Evolutionary conservation across 768 basidiomycete genomes (phyloP).

Genomic region (Tulasnella sp.): DNA sequence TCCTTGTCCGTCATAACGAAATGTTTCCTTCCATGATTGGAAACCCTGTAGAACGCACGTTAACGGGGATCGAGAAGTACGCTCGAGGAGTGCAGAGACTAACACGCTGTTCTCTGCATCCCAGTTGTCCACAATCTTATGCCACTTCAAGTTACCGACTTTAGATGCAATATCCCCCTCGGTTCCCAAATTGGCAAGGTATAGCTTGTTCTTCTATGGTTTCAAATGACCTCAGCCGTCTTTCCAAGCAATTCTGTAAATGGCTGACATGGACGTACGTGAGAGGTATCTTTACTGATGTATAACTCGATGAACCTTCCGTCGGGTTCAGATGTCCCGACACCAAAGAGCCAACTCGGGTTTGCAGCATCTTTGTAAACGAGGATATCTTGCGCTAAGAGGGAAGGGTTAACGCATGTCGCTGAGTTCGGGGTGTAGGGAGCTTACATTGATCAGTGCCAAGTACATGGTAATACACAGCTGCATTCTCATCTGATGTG

Average conservation of each 20-base stretch:
- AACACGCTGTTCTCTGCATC: conserved; percentile 55
- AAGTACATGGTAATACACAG: conserved; percentile 64
- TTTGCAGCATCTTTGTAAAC: conserved; percentile 52
- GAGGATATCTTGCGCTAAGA: conserved; percentile 52
- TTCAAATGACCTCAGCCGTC: too few relatives aligned
- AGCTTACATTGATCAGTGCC: conserved; percentile 54
- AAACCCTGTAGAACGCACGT: conserved; percentile 33
- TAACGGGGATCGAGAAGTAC: not conserved
- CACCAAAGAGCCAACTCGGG: conserved; percentile 52
- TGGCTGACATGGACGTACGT: conserved; percentile 12
- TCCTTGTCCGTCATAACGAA: conserved; percentile 54
- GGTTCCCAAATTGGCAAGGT: conserved; percentile 55
- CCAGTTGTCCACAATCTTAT: conserved; percentile 57
- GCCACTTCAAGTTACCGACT: conserved; percentile 62
- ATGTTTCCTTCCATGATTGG: conserved; percentile 49
- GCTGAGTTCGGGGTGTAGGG: not conserved
- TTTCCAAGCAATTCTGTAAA: not conserved
- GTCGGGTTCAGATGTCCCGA: conserved; percentile 47
- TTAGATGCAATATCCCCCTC: conserved; percentile 43
- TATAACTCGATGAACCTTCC: conserved; percentile 50
- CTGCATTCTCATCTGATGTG: conserved; percentile 50
- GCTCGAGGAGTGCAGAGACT: conserved; percentile 19
- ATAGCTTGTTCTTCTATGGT: conserved; percentile 59
- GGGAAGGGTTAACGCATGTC: not conserved
- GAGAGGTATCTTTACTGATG: conserved; percentile 49